phyloP scores from a whole-genome alignment of 257 asterid genomes.

The Thymus quinquecostatus region DNA sequence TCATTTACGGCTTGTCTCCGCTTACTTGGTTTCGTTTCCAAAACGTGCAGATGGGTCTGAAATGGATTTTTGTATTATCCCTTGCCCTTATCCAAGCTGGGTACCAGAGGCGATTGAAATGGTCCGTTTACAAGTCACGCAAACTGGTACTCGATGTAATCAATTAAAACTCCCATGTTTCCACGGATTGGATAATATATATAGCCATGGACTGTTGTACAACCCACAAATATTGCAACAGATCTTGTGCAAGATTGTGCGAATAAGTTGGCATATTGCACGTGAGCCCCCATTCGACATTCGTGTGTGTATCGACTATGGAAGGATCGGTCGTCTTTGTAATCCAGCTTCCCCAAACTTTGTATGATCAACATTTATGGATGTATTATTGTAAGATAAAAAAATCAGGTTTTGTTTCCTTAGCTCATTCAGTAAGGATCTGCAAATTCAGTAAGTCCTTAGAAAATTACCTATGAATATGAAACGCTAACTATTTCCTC shows the following conservation, averaged over 20 bases:
- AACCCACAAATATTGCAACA: not conserved
- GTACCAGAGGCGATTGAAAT: slow-evolving; percentile 63
- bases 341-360: not conserved
- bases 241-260: not conserved
- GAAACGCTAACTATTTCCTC: not conserved
- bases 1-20: not conserved
- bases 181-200: not conserved
- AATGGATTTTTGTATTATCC: slow-evolving; percentile 68
- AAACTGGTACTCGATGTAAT: slow-evolving; percentile 75
- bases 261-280: not conserved
- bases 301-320: too few species aligned
- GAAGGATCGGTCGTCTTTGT: too few species aligned
- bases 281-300: too few species aligned
- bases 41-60: slow-evolving; percentile 68
- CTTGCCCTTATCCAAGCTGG: slow-evolving; percentile 76
- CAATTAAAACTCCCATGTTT: slow-evolving; percentile 39
- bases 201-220: not conserved
- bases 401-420: too few species aligned
- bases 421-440: too few species aligned
- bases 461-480: too few species aligned
- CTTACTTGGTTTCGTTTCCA: slow-evolving; percentile 12
- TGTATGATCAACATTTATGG: not conserved
- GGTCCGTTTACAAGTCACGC: slow-evolving; percentile 72
- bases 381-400: not conserved
- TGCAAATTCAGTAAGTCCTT: not conserved